Conservation (phyloP, 2,329 filamentous ascomycete species). For the Lasiodiplodia sp. region DNA sequence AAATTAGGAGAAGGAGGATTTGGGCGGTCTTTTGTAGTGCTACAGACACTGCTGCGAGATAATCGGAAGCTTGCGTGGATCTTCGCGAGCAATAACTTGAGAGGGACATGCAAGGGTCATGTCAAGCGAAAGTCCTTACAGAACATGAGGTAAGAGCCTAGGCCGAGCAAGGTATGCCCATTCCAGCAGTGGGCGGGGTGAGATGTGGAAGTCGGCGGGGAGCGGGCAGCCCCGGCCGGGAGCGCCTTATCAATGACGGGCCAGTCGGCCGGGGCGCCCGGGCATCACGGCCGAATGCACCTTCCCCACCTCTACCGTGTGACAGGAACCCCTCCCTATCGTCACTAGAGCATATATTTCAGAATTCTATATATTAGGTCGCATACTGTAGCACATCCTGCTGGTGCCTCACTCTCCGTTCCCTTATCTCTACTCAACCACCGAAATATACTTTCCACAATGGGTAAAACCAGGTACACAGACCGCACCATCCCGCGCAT, state of each 20-base stretch:
- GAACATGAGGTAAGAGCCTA: background rate
- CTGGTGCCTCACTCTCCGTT: background rate
- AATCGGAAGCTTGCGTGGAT: background rate
- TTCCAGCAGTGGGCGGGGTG: background rate
- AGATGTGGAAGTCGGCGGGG: background rate
- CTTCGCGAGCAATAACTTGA: background rate
- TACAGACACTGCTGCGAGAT: background rate
- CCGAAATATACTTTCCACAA: background rate
- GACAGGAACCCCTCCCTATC: background rate
- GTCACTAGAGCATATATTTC: background rate
- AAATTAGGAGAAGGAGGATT: no score
- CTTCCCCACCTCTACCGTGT: background rate
- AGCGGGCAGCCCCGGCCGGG: conserved; percentile 20
- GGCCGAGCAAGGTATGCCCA: background rate
- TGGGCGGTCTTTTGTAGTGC: background rate
- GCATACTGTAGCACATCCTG: background rate
- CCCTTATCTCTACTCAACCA: background rate
- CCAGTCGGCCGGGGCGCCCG: conserved; percentile 4
- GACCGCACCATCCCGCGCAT: conserved; percentile 59
- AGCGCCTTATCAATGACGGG: conserved; percentile 12
- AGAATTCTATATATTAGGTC: background rate
- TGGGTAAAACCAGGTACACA: conserved; percentile 31
- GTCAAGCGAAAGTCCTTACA: background rate
- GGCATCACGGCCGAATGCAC: conserved; percentile 8
- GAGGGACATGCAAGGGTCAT: no score